A percentile compares a stretch with the other conserved stretches of the same genome.
These are phyloP conservation scores for Vanderwaltozyma tropicalis DNA, from an alignment of 805 yeast species.

Conservation along the genomic window DNA sequence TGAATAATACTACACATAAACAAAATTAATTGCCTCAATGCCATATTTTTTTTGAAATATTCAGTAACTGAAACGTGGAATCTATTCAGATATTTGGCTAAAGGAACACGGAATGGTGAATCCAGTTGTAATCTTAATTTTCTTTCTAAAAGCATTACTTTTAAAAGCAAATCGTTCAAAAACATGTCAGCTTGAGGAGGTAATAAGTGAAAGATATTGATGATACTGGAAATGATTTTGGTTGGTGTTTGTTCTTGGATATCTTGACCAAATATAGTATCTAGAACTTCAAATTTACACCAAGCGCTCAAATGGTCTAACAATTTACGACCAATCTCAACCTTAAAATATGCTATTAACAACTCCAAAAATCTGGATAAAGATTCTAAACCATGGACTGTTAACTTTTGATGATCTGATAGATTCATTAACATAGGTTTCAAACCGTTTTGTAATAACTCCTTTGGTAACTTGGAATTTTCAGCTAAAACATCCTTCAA, in stretches of 20 bases:
- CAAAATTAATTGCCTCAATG: conserved; percentile 47
- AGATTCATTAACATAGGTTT: conserved; percentile 93
- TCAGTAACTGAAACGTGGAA: conserved; percentile 67
- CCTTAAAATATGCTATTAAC: conserved; percentile 85
- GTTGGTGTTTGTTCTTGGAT: conserved; percentile 73
- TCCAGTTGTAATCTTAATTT: conserved; percentile 72
- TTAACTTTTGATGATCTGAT: conserved; percentile 83
- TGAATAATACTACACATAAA: conserved; percentile 27
- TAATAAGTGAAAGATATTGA: conserved; percentile 80
- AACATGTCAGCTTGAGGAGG: conserved; percentile 91
- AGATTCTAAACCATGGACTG: conserved; percentile 85
- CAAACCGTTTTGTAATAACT: conserved; percentile 84
- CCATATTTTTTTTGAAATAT: conserved; percentile 57
- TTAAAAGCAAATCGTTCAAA: conserved; percentile 73
- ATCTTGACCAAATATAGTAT: conserved; percentile 69
- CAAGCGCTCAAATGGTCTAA: conserved; percentile 91
- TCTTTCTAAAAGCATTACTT: conserved; percentile 69
- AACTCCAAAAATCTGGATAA: conserved; percentile 77
- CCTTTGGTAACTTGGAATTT: conserved; percentile 85
- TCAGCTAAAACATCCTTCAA: conserved; percentile 73
- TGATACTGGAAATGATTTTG: conserved; percentile 77
- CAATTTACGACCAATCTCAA: conserved; percentile 88
- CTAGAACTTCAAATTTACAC: conserved; percentile 76
- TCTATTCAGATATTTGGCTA: conserved; percentile 75
- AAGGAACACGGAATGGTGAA: conserved; percentile 87